A percentile compares a stretch with the other conserved stretches of the same genome.
Evolutionary conservation across 2,329 filamentous ascomycete genomes (phyloP).

Genomic region (Exophiala calicioides): DNA sequence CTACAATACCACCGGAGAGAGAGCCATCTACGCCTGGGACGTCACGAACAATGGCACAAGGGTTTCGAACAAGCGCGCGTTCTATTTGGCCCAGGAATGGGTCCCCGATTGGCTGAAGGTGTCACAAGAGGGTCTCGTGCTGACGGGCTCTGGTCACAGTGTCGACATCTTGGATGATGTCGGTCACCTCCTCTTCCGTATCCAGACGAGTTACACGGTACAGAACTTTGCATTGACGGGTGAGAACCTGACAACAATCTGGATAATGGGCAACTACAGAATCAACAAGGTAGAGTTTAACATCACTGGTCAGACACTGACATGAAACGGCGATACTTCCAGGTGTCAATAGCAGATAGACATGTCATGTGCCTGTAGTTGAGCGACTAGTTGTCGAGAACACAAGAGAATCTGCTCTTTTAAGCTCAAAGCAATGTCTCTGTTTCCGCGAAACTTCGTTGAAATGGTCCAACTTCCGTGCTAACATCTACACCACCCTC

Average conservation of each 20-base stretch:
- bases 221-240: constrained; percentile 50
- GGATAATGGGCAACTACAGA: constrained; percentile 44
- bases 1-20: constrained; percentile 26
- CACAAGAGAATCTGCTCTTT: too few species aligned
- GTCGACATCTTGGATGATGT: constrained; percentile 44
- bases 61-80: constrained; percentile 42
- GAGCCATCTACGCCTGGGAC: constrained; percentile 41
- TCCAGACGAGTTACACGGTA: constrained; percentile 48
- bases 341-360: too few species aligned
- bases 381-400: too few species aligned
- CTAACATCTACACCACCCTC: too few species aligned
- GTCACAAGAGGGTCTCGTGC: constrained; percentile 43
- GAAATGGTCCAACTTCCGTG: too few species aligned
- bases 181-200: constrained; percentile 41
- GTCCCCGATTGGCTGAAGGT: constrained; percentile 48
- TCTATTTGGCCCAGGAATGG: constrained; percentile 44
- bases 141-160: constrained; percentile 43
- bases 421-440: too few species aligned
- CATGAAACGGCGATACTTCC: constrained; percentile 8
- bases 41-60: constrained; percentile 38
- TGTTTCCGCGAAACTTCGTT: too few species aligned
- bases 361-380: too few species aligned
- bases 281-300: constrained; percentile 43
- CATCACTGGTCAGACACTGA: constrained; percentile 36
- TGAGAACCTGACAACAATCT: constrained; percentile 41